Conservation (phyloP, 2,329 filamentous ascomycete species). For the Saccharata proteae region DNA sequence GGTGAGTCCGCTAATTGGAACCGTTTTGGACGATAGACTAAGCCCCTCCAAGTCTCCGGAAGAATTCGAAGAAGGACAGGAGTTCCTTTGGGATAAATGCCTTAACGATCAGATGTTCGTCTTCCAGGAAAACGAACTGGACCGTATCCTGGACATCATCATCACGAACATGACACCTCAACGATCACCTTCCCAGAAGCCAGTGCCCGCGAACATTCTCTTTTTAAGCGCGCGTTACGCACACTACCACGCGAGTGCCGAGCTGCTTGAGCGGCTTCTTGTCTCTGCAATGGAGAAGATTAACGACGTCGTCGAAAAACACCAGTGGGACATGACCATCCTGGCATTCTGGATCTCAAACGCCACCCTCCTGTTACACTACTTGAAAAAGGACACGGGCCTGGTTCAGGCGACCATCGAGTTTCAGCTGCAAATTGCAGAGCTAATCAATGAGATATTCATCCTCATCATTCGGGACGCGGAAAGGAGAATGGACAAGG, state of each 20-base stretch:
- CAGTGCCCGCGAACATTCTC: slow-evolving; percentile 91
- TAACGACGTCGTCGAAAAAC: slow-evolving; percentile 86
- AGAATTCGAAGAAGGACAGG: slow-evolving; percentile 77
- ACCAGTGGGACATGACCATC: slow-evolving; percentile 99
- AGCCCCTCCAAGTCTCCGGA: slow-evolving; percentile 49
- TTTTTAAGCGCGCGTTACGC: slow-evolving; percentile 93
- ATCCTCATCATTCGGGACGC: slow-evolving; percentile 95
- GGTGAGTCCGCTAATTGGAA: slow-evolving; percentile 44
- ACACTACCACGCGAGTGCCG: slow-evolving; percentile 84
- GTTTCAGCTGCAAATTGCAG: slow-evolving; percentile 85
- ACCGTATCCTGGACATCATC: slow-evolving; percentile 84
- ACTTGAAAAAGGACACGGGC: slow-evolving; percentile 85
- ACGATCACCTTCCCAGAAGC: slow-evolving; percentile 90
- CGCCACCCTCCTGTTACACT: slow-evolving; percentile 86
- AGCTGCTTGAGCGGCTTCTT: slow-evolving; percentile 70
- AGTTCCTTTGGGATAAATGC: slow-evolving; percentile 92
- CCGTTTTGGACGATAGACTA: neutral
- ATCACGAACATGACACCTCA: slow-evolving; percentile 98
- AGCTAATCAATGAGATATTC: slow-evolving; percentile 96
- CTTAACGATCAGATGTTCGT: slow-evolving; percentile 99
- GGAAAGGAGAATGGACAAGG: slow-evolving; percentile 90
- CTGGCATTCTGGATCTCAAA: slow-evolving; percentile 98
- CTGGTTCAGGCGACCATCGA: slow-evolving; percentile 69
- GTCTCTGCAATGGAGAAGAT: slow-evolving; percentile 88
- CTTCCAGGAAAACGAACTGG: slow-evolving; percentile 88